Evolutionary conservation across 2,329 filamentous ascomycete genomes (phyloP), one percentile per base, ranked within the genome.

Genomic region (Colletotrichum tropicale): DNA sequence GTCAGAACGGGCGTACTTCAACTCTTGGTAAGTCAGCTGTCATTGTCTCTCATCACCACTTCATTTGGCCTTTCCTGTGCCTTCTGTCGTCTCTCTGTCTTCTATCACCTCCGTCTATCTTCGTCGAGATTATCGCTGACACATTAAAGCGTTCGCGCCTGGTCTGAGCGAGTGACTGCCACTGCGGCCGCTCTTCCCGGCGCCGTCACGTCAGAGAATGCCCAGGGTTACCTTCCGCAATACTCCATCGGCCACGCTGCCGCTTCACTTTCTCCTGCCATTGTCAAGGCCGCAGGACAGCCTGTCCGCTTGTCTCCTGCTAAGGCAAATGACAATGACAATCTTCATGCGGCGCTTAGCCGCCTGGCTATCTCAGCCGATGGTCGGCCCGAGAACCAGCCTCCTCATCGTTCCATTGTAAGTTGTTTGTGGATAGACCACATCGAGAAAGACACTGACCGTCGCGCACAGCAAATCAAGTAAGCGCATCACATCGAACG

Each of bases 221-320:
- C 87, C 9, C 89, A 87, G 32, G 90, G 89, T n/a, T 86, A 88
- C 58, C 81, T 91, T 61, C 90, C 89, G 18, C 88, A 90, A 36
- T 91, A 89, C 71, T 81, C 85, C 12, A 67, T 66, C 30, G 89
- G 89, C 21, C 84, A 90, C 78, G 89, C 89, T 26, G 87, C 89
- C 12, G 88, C 89, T 26, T 90, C 87, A 62, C 83, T 89, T 24
- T 83, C 85, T 12, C 88, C 88, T 18, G 80, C 86, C 26, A 85
- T 87, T 64, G 85, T 84, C 43, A 87, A 87, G 76, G 79, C 83
- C 24, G 81, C 83, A 28, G 78, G 79, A 28, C 69, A 67, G 32
- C 82, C 85, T 58, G 78, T 82, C 66, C 84, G 84, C 65, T 70
- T 70, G 18, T 79, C 81, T 13, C 76, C 77, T 16, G 71, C 70